Conservation (phyloP, 106 monocot genomes). For the Apostasia shenzhenica region DNA sequence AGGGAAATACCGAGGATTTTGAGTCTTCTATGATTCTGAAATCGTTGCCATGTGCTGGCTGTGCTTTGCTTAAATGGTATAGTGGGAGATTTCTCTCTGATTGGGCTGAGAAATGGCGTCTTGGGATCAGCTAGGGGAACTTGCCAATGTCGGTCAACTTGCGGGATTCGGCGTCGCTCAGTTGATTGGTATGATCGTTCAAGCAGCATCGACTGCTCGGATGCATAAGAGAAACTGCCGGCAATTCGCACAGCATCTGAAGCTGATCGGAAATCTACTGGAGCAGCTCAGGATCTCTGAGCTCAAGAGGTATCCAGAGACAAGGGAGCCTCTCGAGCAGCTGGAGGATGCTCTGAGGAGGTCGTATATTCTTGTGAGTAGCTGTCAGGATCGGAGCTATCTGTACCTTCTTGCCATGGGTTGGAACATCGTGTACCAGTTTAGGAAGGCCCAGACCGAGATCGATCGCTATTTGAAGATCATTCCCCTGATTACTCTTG, state of each 20-base stretch:
- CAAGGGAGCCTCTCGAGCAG: slow-evolving; percentile 20
- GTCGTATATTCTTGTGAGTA: slow-evolving; percentile 14
- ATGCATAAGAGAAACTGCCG: slow-evolving; percentile 24
- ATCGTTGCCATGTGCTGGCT: neutral
- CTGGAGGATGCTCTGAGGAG: slow-evolving; percentile 21
- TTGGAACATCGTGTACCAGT: slow-evolving; percentile 23
- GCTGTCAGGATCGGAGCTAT: slow-evolving; percentile 18
- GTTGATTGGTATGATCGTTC: slow-evolving; percentile 13
- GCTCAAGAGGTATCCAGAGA: slow-evolving; percentile 21
- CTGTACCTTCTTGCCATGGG: slow-evolving; percentile 24
- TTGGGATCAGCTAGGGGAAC: slow-evolving; percentile 18
- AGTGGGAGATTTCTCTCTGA: neutral
- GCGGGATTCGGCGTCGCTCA: slow-evolving; percentile 4
- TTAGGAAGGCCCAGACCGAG: slow-evolving; percentile 20
- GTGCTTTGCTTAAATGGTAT: neutral
- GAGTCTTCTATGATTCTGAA: neutral
- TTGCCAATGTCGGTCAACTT: slow-evolving; percentile 10
- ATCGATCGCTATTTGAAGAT: slow-evolving; percentile 24
- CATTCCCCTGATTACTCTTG: slow-evolving; percentile 17
- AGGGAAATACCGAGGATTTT: neutral
- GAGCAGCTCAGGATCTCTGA: slow-evolving; percentile 18
- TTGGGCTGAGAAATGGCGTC: slow-evolving; percentile 5
- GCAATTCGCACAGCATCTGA: slow-evolving; percentile 20
- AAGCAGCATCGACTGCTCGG: slow-evolving; percentile 12
- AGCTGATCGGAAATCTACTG: slow-evolving; percentile 22